Base-by-base conservation (phyloP, 345 rosid genomes). In the Pistacia atlantica region DNA sequence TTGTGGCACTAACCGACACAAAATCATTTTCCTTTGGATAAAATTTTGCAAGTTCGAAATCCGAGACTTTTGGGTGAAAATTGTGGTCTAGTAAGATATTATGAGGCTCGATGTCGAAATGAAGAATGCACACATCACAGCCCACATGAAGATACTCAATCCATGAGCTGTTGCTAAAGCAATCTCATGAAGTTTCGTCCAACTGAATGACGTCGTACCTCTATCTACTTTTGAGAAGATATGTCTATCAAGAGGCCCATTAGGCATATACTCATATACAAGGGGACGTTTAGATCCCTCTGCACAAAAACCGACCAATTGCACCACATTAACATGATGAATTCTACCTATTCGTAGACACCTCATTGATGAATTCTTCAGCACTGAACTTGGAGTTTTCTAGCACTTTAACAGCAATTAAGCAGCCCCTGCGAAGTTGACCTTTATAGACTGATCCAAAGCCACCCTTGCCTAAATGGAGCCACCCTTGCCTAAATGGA, bases 141-240 rank as follows among this genome's bases (percentile, higher is more conserved):
- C 85, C 82, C 12, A 1, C 35, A 33, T 75, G 85, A 0, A 82
- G 54, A 69, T 79, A 74, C 68, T 82, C 59, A 8, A 82, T 72
- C 51, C 82, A 68, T 37, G 42, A 52, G 81, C 79, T 9, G 58
- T 70, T 33, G 77, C 84, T 51, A 78, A 52, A 66, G 77, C 81
- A 58, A 82, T 78, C 7, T 70, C 61, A 25, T 16, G 54, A 54
- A 72, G 76, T 38, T 68, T 68, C 22, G 51, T 42, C 57, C 59
- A 67, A 11, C 45, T 14, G 1, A 25, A 51, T 5, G 59, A 0
- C 25, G 25, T 20, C 13, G 10, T n/a, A 25, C 10, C 33, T 4
- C 0, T 46, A 1, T 18, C 16, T 20, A 11, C 31, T 10, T 46
- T 49, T 1, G 1, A 1, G 5, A 68, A 48, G 0, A 68, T 25